These are phyloP conservation scores for Sugiyamaella marilandica DNA, from an alignment of 805 yeast genomes.

Conservation along the genomic window DNA sequence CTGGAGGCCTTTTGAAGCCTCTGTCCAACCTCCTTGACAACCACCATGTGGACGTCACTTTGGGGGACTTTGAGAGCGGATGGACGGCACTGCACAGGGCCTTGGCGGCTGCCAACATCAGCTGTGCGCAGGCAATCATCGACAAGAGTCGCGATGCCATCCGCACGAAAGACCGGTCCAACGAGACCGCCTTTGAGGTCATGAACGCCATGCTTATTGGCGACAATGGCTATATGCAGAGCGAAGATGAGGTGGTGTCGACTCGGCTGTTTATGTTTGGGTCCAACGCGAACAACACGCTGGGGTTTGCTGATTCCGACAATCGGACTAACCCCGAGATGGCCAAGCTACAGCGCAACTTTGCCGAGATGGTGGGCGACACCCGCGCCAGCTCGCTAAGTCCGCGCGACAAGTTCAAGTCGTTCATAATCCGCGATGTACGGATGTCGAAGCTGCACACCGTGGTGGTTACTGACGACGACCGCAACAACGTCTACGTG, in stretches of 20 bases:
- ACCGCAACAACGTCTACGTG: constrained; percentile 44
- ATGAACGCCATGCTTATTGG: constrained; percentile 31
- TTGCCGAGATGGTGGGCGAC: background rate
- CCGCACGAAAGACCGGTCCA: constrained; percentile 62
- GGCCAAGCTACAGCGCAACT: constrained; percentile 29
- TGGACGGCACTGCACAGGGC: constrained; percentile 80
- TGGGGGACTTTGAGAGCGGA: constrained; percentile 67
- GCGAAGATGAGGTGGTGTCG: background rate
- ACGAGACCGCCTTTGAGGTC: constrained; percentile 68
- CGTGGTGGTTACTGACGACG: constrained; percentile 49
- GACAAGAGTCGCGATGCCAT: constrained; percentile 37
- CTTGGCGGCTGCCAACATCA: constrained; percentile 50
- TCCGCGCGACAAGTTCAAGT: constrained; percentile 28
- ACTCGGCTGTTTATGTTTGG: constrained; percentile 51
- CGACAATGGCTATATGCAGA: constrained; percentile 4
- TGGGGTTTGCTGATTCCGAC: constrained; percentile 64
- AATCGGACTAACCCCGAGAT: constrained; percentile 45
- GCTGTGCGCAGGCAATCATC: constrained; percentile 47
- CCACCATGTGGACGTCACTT: constrained; percentile 41
- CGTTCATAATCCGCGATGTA: constrained; percentile 45
- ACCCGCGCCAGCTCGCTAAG: background rate
- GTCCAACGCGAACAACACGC: constrained; percentile 52
- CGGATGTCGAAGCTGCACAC: constrained; percentile 64
- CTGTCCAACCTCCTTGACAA: constrained; percentile 45
- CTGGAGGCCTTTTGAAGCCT: constrained; percentile 23